Percentiles rank a stretch among this genome's conserved stretches.
These are phyloP conservation scores for Maudiozyma bulderi DNA, from an alignment of 805 yeast species.

Conservation along the genomic window DNA sequence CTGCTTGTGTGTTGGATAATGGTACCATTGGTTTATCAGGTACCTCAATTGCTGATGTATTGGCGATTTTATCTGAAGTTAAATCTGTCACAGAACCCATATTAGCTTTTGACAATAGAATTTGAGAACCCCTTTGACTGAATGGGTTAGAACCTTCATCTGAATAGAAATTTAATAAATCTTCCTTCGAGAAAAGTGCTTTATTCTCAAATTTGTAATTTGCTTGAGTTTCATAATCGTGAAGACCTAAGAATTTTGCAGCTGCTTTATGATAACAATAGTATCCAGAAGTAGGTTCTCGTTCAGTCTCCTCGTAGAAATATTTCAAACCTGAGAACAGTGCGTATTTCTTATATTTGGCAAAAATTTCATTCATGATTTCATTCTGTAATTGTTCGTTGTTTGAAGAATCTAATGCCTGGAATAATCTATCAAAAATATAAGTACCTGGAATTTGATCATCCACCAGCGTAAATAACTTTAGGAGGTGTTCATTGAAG, in stretches of 20 bases:
- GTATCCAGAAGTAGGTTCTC: conserved; percentile 14
- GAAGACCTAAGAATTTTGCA: conserved; percentile 18
- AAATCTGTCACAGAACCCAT: conserved; percentile 20
- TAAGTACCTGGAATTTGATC: conserved; percentile 13
- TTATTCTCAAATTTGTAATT: conserved; percentile 11
- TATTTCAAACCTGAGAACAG: conserved; percentile 25
- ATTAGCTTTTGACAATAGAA: conserved; percentile 15
- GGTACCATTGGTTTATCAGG: not conserved
- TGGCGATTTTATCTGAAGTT: conserved; percentile 11
- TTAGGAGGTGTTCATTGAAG: conserved; percentile 6
- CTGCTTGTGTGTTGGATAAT: not conserved
- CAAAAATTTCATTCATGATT: conserved; percentile 20
- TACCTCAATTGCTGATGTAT: conserved; percentile 3
- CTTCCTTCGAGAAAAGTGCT: conserved; percentile 19
- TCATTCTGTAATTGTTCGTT: conserved; percentile 8
- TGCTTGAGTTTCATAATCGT: conserved; percentile 21
- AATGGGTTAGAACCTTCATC: conserved; percentile 24
- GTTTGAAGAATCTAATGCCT: conserved; percentile 7
- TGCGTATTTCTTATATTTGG: conserved; percentile 22
- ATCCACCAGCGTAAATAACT: conserved; percentile 17
- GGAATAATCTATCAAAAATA: conserved; percentile 16
- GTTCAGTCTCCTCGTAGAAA: conserved; percentile 14
- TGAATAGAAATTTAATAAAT: conserved; percentile 25
- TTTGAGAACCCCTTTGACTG: conserved; percentile 23
- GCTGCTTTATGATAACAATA: conserved; percentile 25